Percentiles rank a stretch among this genome's conserved stretches.
phyloP scores from a whole-genome alignment of 2,329 filamentous ascomycete species.

The Alternaria ventricosa region DNA sequence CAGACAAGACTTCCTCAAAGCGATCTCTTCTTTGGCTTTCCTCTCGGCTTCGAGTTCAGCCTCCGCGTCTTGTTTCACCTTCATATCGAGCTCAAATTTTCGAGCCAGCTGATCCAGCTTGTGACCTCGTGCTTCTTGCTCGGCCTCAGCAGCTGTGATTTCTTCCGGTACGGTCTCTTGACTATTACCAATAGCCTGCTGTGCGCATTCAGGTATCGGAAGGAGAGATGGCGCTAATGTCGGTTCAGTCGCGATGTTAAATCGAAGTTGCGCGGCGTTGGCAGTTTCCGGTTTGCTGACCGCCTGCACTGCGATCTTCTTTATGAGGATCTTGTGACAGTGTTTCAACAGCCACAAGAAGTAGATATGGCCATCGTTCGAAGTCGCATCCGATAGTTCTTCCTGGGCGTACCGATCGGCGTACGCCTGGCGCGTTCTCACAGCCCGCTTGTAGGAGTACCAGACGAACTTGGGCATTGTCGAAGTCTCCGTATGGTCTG shows the following conservation, averaged over 20 bases:
- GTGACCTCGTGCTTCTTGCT: background rate
- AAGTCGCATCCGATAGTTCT: background rate
- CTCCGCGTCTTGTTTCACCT: background rate
- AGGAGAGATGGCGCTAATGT: background rate
- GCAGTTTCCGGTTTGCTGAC: background rate
- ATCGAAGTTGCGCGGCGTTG: background rate
- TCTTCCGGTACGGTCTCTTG: background rate
- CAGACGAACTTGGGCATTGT: constrained; percentile 1
- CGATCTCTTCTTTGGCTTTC: background rate
- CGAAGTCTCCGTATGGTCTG: background rate
- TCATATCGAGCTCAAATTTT: background rate
- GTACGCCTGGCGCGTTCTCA: background rate
- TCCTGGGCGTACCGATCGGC: background rate
- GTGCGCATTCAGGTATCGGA: background rate
- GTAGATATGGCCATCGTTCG: background rate
- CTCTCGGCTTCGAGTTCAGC: background rate
- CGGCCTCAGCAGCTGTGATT: background rate
- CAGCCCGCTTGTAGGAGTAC: background rate
- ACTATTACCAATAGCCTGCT: no score
- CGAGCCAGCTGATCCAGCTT: background rate
- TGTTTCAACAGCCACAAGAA: background rate
- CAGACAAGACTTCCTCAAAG: background rate
- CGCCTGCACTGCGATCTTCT: background rate
- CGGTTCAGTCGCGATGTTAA: background rate
- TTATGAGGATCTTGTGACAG: background rate